A percentile compares a stretch with the other conserved stretches of the same genome.
These are phyloP conservation scores for Thelonectria olida DNA, from an alignment of 2,329 filamentous ascomycete genomes.

Conservation along the genomic window DNA sequence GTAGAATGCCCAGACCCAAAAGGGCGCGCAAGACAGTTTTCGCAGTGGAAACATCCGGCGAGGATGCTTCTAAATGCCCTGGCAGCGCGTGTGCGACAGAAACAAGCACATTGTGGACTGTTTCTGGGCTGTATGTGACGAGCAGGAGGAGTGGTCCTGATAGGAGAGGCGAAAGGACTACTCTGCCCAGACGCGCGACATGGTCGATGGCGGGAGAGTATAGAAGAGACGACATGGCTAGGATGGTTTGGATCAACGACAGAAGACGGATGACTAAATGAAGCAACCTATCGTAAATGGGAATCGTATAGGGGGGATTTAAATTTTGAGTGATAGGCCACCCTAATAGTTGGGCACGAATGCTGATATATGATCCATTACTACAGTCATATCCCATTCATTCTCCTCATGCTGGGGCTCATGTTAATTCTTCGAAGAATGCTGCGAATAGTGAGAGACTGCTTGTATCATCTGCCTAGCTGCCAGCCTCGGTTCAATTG, in stretches of 20 bases:
- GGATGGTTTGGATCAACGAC: not conserved
- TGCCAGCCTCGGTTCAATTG: too few relatives aligned
- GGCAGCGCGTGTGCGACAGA: conserved; percentile 15
- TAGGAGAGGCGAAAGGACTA: conserved; percentile 30
- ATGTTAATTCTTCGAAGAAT: too few relatives aligned
- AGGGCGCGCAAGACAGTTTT: conserved; percentile 30
- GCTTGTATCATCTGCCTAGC: too few relatives aligned
- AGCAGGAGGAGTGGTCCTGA: conserved; percentile 30
- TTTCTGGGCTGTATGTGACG: conserved; percentile 24
- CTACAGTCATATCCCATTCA: too few relatives aligned
- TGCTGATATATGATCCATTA: too few relatives aligned
- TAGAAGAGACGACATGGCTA: conserved; percentile 33
- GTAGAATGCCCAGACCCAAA: conserved; percentile 36
- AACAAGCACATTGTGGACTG: conserved; percentile 23
- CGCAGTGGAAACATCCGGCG: conserved; percentile 11
- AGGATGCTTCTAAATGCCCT: conserved; percentile 3
- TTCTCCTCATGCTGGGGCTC: too few relatives aligned
- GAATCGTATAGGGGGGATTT: too few relatives aligned
- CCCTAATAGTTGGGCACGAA: too few relatives aligned
- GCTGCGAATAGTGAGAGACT: too few relatives aligned
- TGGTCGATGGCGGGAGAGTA: conserved; percentile 30
- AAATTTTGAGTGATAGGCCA: too few relatives aligned
- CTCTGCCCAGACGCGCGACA: not conserved
- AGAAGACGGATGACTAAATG: not conserved
- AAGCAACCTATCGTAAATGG: too few relatives aligned